phyloP scores from a whole-genome alignment of 129 eudicot genomes.

The Centaurea solstitialis region DNA sequence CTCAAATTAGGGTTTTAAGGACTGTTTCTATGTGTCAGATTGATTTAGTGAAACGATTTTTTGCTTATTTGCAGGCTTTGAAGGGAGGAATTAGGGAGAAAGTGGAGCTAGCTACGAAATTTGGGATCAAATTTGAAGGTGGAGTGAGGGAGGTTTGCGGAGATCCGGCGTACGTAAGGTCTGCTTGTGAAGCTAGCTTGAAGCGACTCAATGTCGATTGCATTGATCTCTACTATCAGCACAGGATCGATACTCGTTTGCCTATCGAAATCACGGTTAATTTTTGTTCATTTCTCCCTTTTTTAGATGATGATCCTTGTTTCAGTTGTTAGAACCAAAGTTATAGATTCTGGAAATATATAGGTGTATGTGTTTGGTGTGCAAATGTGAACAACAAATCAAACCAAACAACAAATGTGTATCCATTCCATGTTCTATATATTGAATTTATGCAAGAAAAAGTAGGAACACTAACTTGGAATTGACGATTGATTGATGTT shows the following conservation, averaged over 20 bases:
- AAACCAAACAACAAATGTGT: too few species aligned
- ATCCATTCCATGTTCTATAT: too few species aligned
- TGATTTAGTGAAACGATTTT: background rate
- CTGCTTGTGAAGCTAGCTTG: slow-evolving; percentile 56
- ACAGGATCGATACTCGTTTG: slow-evolving; percentile 46
- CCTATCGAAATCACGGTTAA: slow-evolving; percentile 62
- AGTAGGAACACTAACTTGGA: too few species aligned
- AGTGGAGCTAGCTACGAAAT: slow-evolving; percentile 49
- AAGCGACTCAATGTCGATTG: slow-evolving; percentile 43
- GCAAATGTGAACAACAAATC: too few species aligned
- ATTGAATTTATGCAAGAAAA: too few species aligned
- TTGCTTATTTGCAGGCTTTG: slow-evolving; percentile 33
- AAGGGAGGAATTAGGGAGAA: slow-evolving; percentile 45
- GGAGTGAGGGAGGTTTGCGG: slow-evolving; percentile 28
- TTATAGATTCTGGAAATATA: too few species aligned
- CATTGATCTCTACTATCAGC: slow-evolving; percentile 57
- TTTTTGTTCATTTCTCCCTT: slow-evolving; percentile 3
- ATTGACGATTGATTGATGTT: too few species aligned
- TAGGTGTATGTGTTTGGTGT: too few species aligned
- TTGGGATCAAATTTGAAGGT: slow-evolving; percentile 32
- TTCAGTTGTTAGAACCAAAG: too few species aligned
- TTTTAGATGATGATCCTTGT: background rate
- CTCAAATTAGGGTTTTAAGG: background rate
- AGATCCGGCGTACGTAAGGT: slow-evolving; percentile 50
- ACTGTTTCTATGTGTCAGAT: background rate